Base-by-base conservation (phyloP, 2,329 filamentous ascomycete species). In the Arachnopeziza araneosa region DNA sequence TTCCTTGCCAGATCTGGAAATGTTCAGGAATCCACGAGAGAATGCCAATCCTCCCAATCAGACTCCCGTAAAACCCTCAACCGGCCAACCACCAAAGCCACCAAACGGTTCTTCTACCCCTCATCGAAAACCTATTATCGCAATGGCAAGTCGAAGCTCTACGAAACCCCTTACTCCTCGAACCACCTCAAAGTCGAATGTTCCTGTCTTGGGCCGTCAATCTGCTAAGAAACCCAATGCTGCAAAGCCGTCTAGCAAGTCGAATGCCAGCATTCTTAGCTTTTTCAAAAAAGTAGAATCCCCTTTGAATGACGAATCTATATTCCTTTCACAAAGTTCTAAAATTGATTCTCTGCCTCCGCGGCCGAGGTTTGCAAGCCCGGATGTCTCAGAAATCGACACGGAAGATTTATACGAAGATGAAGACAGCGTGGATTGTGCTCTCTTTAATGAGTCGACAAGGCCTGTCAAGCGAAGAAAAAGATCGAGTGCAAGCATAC, bases 251-350 rank as follows among this genome's bases (percentile, higher is more conserved):
- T 60, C 64, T 9, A 62, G 54, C 5, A 72, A 70, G 58, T 75
- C 77, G 0, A 90, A 90, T 67, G 78, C 79, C 7, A 91, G 86
- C 64, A 91, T 91, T 32, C 75, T 91, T 17, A 90, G 75, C 64
- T 92, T 91, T 72, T 92, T 92, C 71, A 86, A 89, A 69, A 91
- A 90, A 69, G 79, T 83, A 0, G 81, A 82, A 14, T 74, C 75
- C 0, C 74, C 67, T 12, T 24, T 72, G 56, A 76, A 81, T 59
- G 80, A 87, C 63, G 77, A 85, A 59, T 77, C 79, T 22, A 79
- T 89, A 10, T 88, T 90, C 59, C 73, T 78, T 2, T 74, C 77
- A 24, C 73, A 68, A 60, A 67, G 66, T 62, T 71, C 62, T 61
- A 65, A 66, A 56, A 61, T 60, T 7, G 60, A 64, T 23, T 54